phyloP scores from a whole-genome alignment of 495 filamentous ascomycete genomes.

The Annulohypoxylon nitens region DNA sequence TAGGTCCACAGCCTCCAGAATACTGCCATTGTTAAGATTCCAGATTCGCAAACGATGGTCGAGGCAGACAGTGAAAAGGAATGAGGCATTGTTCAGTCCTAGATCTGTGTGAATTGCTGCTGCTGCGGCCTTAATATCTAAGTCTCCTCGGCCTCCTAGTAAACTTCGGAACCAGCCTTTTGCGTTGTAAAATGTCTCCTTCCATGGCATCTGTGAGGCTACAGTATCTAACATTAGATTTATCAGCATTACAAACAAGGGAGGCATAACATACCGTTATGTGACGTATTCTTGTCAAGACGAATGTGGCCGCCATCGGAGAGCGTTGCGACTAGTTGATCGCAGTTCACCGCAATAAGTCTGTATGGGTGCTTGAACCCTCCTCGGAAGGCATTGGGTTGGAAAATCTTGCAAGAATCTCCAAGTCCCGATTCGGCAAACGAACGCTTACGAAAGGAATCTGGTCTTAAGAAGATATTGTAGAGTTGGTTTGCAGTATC shows the following conservation, averaged over 20 bases:
- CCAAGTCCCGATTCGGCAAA: conserved; percentile 76
- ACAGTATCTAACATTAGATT: conserved; percentile 15
- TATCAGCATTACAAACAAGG: not conserved
- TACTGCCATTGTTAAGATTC: conserved; percentile 80
- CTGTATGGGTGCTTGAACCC: conserved; percentile 82
- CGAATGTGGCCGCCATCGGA: conserved; percentile 85
- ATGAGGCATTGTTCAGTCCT: conserved; percentile 58
- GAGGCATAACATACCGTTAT: conserved; percentile 69
- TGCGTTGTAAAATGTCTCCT: conserved; percentile 82
- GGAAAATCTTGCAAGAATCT: conserved; percentile 81
- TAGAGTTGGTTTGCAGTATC: conserved; percentile 83
- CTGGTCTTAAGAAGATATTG: conserved; percentile 81
- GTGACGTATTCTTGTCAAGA: conserved; percentile 73
- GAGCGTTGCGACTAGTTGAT: conserved; percentile 82
- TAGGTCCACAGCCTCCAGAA: conserved; percentile 60
- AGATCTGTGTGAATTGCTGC: conserved; percentile 65
- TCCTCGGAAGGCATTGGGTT: conserved; percentile 74
- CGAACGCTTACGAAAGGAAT: conserved; percentile 77
- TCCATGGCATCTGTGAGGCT: conserved; percentile 72
- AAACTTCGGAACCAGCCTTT: conserved; percentile 83
- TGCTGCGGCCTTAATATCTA: conserved; percentile 48
- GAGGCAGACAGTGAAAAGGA: conserved; percentile 86
- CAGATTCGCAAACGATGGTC: conserved; percentile 89
- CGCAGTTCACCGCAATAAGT: conserved; percentile 76
- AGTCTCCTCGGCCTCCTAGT: conserved; percentile 66